These are phyloP conservation scores for Buddleja alternifolia DNA, from an alignment of 257 asterid genomes.

Conservation along the genomic window DNA sequence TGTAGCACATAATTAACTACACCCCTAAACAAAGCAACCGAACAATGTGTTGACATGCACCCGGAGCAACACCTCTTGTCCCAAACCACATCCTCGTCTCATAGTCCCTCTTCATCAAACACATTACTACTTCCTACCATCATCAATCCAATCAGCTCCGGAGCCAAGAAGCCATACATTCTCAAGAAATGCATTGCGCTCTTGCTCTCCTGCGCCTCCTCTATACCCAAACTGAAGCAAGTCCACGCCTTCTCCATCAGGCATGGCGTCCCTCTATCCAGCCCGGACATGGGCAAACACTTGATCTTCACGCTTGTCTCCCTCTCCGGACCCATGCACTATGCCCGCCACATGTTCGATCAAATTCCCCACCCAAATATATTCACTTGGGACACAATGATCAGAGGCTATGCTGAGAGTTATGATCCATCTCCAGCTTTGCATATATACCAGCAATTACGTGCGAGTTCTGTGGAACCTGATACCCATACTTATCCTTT, in stretches of 20 bases:
- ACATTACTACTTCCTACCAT: neutral
- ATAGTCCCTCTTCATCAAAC: constrained; percentile 30
- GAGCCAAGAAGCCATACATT: constrained; percentile 44
- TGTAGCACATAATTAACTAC: too few species aligned
- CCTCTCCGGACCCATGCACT: constrained; percentile 66
- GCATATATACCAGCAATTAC: constrained; percentile 47
- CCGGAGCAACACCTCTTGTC: constrained; percentile 26
- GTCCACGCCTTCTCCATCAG: constrained; percentile 77
- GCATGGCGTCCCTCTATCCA: constrained; percentile 56
- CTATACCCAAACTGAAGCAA: constrained; percentile 58
- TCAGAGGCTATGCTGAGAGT: constrained; percentile 87
- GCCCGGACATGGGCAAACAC: constrained; percentile 69
- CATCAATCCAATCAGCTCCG: neutral
- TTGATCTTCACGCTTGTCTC: constrained; percentile 60
- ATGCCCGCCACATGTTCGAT: constrained; percentile 62
- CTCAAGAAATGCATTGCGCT: constrained; percentile 76
- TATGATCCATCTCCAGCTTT: constrained; percentile 68
- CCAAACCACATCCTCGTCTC: constrained; percentile 10
- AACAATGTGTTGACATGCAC: constrained; percentile 39
- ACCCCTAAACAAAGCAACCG: neutral
- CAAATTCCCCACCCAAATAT: constrained; percentile 59
- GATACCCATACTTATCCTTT: constrained; percentile 85
- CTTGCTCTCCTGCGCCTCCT: constrained; percentile 68
- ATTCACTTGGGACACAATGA: constrained; percentile 81
- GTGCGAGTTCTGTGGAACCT: constrained; percentile 39